A percentile compares a stretch with the other conserved stretches of the same genome.
Evolutionary conservation across 1,139 yeast genomes (phyloP).

Genomic region (Waltiozyma sp.): DNA sequence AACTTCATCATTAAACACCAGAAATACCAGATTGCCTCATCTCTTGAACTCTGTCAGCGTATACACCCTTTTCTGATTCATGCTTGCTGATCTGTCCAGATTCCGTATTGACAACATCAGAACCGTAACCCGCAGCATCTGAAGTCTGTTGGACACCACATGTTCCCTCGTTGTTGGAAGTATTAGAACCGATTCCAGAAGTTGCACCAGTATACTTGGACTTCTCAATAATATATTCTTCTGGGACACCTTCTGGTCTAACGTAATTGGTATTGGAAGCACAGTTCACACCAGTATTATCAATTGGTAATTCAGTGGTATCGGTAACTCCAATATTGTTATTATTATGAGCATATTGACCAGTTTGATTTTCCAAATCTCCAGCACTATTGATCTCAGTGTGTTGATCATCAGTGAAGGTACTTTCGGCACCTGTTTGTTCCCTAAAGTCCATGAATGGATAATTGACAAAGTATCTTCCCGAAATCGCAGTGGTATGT

Average conservation of each 20-base stretch:
- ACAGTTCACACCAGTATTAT: background rate
- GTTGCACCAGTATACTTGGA: background rate
- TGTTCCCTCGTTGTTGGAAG: no score
- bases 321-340: background rate
- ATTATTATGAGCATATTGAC: background rate
- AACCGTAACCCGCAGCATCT: background rate
- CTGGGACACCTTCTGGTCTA: background rate
- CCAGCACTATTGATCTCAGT: background rate
- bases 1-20: background rate
- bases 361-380: background rate
- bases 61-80: background rate
- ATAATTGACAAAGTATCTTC: conserved; percentile 8
- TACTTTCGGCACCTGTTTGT: conserved; percentile 2
- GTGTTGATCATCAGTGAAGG: background rate
- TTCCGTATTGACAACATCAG: background rate
- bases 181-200: background rate
- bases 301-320: background rate
- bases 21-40: background rate
- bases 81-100: no score
- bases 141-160: no score
- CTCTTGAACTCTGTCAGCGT: background rate
- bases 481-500: conserved; percentile 4
- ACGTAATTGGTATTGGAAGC: background rate
- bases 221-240: no score
- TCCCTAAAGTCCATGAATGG: conserved; percentile 7